These are phyloP conservation scores for Crucihimalaya himalaica DNA, from an alignment of 345 rosid species.

Conservation along the genomic window DNA sequence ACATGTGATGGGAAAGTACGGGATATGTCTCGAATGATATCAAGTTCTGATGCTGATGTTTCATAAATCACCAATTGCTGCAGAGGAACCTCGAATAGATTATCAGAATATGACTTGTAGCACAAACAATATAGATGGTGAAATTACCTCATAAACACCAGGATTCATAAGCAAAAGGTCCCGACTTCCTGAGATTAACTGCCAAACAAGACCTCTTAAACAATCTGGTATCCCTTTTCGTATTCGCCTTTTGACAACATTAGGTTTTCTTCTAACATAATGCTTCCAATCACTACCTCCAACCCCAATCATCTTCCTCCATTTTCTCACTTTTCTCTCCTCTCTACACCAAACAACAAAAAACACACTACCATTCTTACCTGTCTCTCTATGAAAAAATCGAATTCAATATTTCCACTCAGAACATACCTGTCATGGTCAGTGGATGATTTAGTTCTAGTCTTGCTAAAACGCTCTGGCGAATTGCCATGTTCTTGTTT, in stretches of 20 bases:
- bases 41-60: constrained; percentile 94
- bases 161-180: constrained; percentile 97
- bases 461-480: constrained; percentile 44
- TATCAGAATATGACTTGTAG: not conserved
- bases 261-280: constrained; percentile 82
- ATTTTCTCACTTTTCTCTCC: constrained; percentile 79
- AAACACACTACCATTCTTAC: not conserved
- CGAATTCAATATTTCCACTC: not conserved
- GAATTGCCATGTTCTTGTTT: constrained; percentile 64
- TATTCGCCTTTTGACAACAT: constrained; percentile 78
- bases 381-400: not conserved
- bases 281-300: constrained; percentile 99
- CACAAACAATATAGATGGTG: not conserved
- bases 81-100: constrained; percentile 24
- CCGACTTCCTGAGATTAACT: constrained; percentile 87
- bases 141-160: constrained; percentile 84
- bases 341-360: constrained; percentile 54
- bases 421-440: constrained; percentile 58
- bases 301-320: constrained; percentile 99
- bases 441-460: constrained; percentile 45
- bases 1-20: constrained; percentile 97
- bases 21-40: constrained; percentile 93
- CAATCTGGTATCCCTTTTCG: constrained; percentile 98
- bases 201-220: constrained; percentile 99
- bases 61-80: constrained; percentile 94